phyloP scores from a whole-genome alignment of 2,329 filamentous ascomycete species.

The Apiospora rasikravindrae region DNA sequence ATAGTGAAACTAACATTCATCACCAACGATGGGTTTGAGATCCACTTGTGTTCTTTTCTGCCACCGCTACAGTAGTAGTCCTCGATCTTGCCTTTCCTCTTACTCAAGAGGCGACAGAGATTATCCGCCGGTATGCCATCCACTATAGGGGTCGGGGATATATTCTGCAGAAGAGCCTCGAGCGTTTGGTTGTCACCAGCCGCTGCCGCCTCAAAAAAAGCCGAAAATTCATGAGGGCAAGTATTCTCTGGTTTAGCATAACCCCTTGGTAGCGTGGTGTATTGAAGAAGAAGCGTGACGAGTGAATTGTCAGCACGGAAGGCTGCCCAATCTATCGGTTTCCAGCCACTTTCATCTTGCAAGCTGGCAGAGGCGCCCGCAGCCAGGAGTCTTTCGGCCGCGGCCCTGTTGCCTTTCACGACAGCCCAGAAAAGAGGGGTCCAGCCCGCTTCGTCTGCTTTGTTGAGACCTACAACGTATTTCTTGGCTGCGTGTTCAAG shows the following conservation, averaged over 20 bases:
- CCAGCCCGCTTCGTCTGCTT: not conserved
- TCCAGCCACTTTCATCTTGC: not conserved
- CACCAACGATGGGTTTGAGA: not conserved
- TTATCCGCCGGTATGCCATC: too few species aligned
- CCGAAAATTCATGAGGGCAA: not conserved
- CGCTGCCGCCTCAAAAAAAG: not conserved
- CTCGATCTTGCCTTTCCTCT: too few species aligned
- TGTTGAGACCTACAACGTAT: not conserved
- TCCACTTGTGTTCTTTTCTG: too few species aligned
- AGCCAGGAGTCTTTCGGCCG: not conserved
- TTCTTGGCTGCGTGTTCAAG: not conserved
- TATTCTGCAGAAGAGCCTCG: not conserved
- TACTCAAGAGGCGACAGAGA: too few species aligned
- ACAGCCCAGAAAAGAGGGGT: not conserved
- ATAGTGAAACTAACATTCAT: not conserved
- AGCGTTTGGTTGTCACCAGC: not conserved
- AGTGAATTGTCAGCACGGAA: not conserved
- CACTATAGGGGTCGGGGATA: too few species aligned
- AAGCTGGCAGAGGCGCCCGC: not conserved
- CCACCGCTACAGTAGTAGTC: too few species aligned
- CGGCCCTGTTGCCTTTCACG: not conserved
- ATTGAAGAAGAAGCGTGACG: not conserved
- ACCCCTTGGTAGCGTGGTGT: not conserved
- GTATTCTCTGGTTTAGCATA: too few species aligned
- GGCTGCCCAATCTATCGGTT: not conserved